Evolutionary conservation across 441 rosid species (phyloP).

Genomic region (Mallotus japonicus): DNA sequence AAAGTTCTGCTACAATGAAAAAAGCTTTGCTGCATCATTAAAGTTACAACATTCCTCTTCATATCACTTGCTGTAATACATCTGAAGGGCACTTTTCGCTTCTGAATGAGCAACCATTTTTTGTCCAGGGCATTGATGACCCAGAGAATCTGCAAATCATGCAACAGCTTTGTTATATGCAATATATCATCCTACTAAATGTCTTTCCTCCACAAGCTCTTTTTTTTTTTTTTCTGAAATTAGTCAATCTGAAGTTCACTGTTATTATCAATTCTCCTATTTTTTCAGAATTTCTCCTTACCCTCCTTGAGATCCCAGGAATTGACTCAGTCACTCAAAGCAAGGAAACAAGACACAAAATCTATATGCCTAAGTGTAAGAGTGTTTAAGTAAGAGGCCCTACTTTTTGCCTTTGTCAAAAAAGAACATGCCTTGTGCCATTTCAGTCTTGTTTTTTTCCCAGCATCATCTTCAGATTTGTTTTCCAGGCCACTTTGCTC

Average conservation of each 20-base stretch:
- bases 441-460: constrained; percentile 12
- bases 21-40: constrained; percentile 62
- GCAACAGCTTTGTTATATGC: neutral
- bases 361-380: neutral
- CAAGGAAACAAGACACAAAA: neutral
- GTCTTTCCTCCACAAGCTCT: too few relatives aligned
- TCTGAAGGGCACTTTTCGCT: constrained; percentile 67
- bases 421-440: constrained; percentile 21
- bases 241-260: neutral
- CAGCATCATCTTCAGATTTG: neutral
- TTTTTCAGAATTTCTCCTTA: neutral
- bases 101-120: constrained; percentile 81
- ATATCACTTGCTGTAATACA: constrained; percentile 58
- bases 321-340: neutral
- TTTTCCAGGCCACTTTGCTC: constrained; percentile 12
- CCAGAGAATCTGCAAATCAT: constrained; percentile 60
- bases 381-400: neutral
- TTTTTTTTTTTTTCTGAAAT: neutral
- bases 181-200: neutral
- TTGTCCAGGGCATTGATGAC: constrained; percentile 61
- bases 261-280: neutral
- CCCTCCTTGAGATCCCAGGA: neutral
- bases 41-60: constrained; percentile 69
- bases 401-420: neutral
- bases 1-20: constrained; percentile 56